These are phyloP conservation scores for Globisporangium abappressorium DNA, from an alignment of 352 stramenopile species.

Conservation along the genomic window DNA sequence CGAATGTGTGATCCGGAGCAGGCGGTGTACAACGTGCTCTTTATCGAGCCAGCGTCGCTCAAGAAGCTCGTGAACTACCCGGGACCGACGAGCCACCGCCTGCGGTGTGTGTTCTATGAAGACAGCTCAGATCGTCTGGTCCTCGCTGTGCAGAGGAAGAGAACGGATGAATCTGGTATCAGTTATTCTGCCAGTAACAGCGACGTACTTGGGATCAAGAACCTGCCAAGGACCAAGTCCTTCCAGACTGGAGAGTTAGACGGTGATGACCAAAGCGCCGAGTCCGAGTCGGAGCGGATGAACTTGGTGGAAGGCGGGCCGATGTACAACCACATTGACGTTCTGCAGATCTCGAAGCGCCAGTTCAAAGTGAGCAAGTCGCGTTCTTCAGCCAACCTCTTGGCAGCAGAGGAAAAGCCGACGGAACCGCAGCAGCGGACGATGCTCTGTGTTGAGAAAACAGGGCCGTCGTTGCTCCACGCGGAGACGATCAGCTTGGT, in stretches of 20 bases:
- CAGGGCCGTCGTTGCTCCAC: constrained; percentile 29
- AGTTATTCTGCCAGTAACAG: background rate
- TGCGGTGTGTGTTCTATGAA: constrained; percentile 52
- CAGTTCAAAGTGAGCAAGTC: constrained; percentile 15
- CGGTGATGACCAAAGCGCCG: background rate
- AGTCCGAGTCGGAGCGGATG: constrained; percentile 7
- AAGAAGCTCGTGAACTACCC: constrained; percentile 50
- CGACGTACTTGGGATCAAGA: background rate
- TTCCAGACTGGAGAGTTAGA: background rate
- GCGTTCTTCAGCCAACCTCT: background rate
- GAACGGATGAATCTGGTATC: constrained; percentile 4
- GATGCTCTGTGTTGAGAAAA: constrained; percentile 58
- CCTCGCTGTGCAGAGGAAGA: constrained; percentile 26
- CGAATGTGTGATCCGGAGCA: background rate
- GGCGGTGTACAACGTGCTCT: constrained; percentile 39
- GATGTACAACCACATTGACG: constrained; percentile 43
- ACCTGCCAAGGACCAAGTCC: background rate
- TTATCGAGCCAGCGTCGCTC: constrained; percentile 66
- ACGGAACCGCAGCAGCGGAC: constrained; percentile 15
- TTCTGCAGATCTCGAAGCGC: constrained; percentile 51
- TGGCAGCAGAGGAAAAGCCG: background rate
- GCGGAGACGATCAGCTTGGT: constrained; percentile 36
- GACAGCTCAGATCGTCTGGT: constrained; percentile 34
- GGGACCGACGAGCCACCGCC: constrained; percentile 33
- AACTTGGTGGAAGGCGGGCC: constrained; percentile 17